Base-by-base conservation (phyloP, 495 filamentous ascomycete species). In the Copromyces sp. region DNA sequence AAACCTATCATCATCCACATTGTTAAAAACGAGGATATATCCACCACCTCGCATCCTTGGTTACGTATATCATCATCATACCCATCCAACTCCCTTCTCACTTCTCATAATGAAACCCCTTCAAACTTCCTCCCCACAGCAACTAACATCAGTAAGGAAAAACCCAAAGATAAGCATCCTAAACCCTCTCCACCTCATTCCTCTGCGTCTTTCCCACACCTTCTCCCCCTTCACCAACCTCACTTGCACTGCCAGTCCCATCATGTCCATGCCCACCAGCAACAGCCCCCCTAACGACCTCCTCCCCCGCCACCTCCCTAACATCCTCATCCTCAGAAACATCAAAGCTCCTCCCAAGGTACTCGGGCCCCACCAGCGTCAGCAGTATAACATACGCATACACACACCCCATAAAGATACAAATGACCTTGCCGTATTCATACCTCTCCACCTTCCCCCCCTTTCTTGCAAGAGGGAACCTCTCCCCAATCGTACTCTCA, bases 341-440 rank as follows among this genome's bases (percentile, higher is more conserved):
- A 71, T 90, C 90, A 82, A 94, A 91, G 32, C 85, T 80, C 11
- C 88, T 82, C 17, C 89, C 73, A 70, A 93, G 74, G 47, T 89
- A 86, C 83, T 97, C 94, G 0, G 94, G 94, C 0, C 94, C 94
- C 1, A 93, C 73, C 17, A 96, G 76, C 0, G 92, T 91, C 29
- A 96, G 74, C 0, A 95, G 0, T 74, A 97, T 93, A 9, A 90
- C 86, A 78, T 96, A 97, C 7, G 81, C 90, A 80, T 90, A 97
- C n/a, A 97, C 94, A 75, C 92, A 94, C 3, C 88, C 94, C 92
- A 97, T 93, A 80, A 97, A 94, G 76, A 97, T 95, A 73, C 92
- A 93, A 75, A 97, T 94, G 4, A 97, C 94, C 74, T 91, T 91
- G 14, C 94, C 94, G 70, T 97, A 97, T 68, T 93, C 82, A 78